Percentiles rank a stretch among this genome's conserved stretches.
phyloP scores from a whole-genome alignment of 1,284 basidiomycete genomes.

The Vanrija humicola region DNA sequence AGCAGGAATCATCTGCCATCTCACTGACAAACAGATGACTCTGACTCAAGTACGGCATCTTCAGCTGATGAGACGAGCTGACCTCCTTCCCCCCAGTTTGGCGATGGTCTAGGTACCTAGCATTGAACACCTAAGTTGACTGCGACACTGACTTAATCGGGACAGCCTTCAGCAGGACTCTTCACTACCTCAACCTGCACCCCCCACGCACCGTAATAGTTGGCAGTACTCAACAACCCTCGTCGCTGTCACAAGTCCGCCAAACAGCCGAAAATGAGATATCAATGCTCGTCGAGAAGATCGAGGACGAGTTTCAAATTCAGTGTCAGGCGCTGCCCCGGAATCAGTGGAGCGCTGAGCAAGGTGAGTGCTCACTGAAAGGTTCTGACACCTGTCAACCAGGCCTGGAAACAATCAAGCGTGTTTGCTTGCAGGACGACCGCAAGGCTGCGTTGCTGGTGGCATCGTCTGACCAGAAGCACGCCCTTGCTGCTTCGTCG shows the following conservation, averaged over 20 bases:
- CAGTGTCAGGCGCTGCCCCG: conserved; percentile 66
- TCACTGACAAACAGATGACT: conserved; percentile 1
- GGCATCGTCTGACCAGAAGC: conserved; percentile 76
- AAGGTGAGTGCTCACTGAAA: conserved; percentile 43
- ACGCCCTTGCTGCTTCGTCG: conserved; percentile 74
- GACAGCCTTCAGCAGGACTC: conserved; percentile 70
- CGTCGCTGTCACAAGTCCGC: neutral
- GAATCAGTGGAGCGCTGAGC: conserved; percentile 73
- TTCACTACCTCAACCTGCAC: conserved; percentile 78
- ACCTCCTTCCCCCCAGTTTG: conserved; percentile 54
- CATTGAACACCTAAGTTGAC: too few relatives aligned
- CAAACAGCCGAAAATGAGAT: neutral
- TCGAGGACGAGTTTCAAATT: conserved; percentile 70
- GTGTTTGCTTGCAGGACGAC: conserved; percentile 70
- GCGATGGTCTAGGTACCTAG: conserved; percentile 61
- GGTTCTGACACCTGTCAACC: neutral
- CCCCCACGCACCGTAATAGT: conserved; percentile 68
- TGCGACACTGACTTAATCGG: neutral
- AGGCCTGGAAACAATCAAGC: conserved; percentile 73
- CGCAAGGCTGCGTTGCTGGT: conserved; percentile 70
- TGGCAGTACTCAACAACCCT: conserved; percentile 61
- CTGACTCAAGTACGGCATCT: conserved; percentile 21
- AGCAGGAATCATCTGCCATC: conserved; percentile 47
- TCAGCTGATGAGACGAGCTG: neutral
- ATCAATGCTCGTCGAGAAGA: conserved; percentile 61